Percentiles rank a stretch among this genome's conserved stretches.
Conservation (phyloP, 1,139 yeast genomes). For the Wickerhamomyces sp. region DNA sequence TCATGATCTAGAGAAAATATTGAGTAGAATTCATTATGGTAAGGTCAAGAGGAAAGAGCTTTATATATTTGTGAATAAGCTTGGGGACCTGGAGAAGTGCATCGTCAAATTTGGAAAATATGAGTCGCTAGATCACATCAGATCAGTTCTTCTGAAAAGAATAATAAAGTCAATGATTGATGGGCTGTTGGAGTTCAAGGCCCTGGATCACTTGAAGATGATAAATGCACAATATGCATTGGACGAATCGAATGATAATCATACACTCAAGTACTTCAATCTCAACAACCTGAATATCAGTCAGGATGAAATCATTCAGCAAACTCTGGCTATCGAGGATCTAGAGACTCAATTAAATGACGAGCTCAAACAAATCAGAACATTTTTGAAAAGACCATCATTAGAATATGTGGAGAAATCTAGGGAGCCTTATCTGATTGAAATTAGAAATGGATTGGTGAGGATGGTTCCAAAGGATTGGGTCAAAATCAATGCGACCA, state of each 20-base stretch:
- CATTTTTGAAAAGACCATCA: constrained; percentile 50
- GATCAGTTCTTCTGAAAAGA: constrained; percentile 27
- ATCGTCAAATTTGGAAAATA: constrained; percentile 27
- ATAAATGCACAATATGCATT: constrained; percentile 55
- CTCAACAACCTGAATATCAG: constrained; percentile 29
- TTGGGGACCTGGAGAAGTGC: constrained; percentile 32
- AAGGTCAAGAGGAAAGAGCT: constrained; percentile 63
- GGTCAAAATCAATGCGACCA: constrained; percentile 72
- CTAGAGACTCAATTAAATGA: constrained; percentile 38
- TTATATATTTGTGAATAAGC: constrained; percentile 49
- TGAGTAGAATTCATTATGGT: constrained; percentile 67
- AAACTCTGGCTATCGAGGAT: constrained; percentile 37
- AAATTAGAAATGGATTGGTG: constrained; percentile 53
- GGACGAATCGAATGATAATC: constrained; percentile 45
- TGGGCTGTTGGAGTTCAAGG: constrained; percentile 14
- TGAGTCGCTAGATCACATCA: constrained; percentile 20
- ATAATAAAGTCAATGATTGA: constrained; percentile 27
- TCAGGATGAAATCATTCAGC: constrained; percentile 37
- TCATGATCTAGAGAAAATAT: constrained; percentile 64
- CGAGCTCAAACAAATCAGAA: constrained; percentile 46
- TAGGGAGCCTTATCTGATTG: constrained; percentile 68
- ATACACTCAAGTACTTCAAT: constrained; percentile 52
- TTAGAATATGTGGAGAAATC: constrained; percentile 51
- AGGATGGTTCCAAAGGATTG: constrained; percentile 64
- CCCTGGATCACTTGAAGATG: constrained; percentile 38